Base-by-base conservation (phyloP, 192 early-diverging fungal genomes). In the Gigaspora rosea region DNA sequence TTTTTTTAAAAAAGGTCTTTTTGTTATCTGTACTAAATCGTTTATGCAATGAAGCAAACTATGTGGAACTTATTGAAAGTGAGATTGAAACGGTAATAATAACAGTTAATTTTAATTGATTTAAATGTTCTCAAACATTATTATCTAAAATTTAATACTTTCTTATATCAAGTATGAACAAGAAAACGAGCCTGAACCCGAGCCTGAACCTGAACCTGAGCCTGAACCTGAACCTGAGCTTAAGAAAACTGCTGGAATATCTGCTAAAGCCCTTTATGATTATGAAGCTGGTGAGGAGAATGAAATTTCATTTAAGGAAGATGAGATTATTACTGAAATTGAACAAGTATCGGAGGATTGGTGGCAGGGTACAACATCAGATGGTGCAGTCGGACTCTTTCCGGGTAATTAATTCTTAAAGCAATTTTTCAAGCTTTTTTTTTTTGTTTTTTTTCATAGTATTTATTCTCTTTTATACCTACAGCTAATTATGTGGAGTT, bases 281-380 rank as follows among this genome's bases (percentile, higher is more conserved):
- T 98, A 96, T 79, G 88, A 88, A 13, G 94, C 95, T 5, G 88
- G 85, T 4, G 96, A 97, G 75, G 91, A 90, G 8, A 95, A 95
- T 80, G 97, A 98, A 80, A 83, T 98, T 32, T 85, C 89, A 8
- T 96, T 98, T 78, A 47, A 36, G 0, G 92, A 91, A 20, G 92
- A 91, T 47, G 92, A 95, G 20, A 56, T 80, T 5, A 95, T 98
- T 75, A 85, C 82, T 4, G 79, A 94, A 33, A 93, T 98, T 73
- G 92, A 92, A 74, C 92, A 92, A 79, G 90, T 92, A 1, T 90
- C 88, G 13, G 92, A 94, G 10, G 97, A 95, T 46, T 98, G 97
- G 97, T 98, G 97, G 97, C 88, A 91, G 75, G 97, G 97, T 48
- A 81, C 78, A 50, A 84, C 83, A 46, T 51, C 77, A 49, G 80